Percentiles rank a stretch among this genome's conserved stretches.
Conservation (phyloP, 768 basidiomycete genomes). For the Daedalea quercina region DNA sequence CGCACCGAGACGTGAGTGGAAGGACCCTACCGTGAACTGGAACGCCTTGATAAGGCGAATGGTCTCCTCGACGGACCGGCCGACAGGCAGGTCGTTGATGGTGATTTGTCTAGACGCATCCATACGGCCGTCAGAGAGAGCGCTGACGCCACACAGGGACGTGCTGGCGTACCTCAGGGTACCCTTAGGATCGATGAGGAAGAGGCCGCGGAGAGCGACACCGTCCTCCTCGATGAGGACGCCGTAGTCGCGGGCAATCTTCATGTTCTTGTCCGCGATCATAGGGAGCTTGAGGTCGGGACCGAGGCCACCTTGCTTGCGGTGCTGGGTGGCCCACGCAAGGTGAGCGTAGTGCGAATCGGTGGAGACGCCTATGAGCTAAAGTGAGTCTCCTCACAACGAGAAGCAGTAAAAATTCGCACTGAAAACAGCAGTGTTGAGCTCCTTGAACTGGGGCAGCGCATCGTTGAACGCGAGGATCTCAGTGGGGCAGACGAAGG, state of each 20-base stretch:
- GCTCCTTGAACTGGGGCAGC: slow-evolving; percentile 61
- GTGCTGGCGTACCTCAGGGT: slow-evolving; percentile 44
- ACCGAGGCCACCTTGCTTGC: slow-evolving; percentile 85
- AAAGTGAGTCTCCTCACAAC: slow-evolving; percentile 3
- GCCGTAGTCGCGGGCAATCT: slow-evolving; percentile 79
- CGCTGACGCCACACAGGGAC: neutral
- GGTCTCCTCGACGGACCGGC: slow-evolving; percentile 93
- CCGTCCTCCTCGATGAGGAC: slow-evolving; percentile 87
- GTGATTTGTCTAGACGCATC: slow-evolving; percentile 59
- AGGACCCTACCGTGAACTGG: slow-evolving; percentile 69
- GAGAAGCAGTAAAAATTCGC: slow-evolving; percentile 10
- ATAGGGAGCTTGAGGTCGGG: slow-evolving; percentile 83
- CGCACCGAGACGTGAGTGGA: neutral
- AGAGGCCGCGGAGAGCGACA: slow-evolving; percentile 80
- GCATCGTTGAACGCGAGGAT: slow-evolving; percentile 94
- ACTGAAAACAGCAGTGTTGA: slow-evolving; percentile 78
- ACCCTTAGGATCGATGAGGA: slow-evolving; percentile 84
- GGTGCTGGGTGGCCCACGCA: slow-evolving; percentile 78
- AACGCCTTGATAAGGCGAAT: slow-evolving; percentile 88
- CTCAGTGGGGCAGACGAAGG: slow-evolving; percentile 92
- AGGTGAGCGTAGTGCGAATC: slow-evolving; percentile 87
- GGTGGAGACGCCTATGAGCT: slow-evolving; percentile 64
- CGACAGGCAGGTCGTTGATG: slow-evolving; percentile 89
- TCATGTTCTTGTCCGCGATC: slow-evolving; percentile 73
- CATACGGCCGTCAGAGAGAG: neutral